Conservation (phyloP, 768 basidiomycete genomes). For the Boletus insuetus region DNA sequence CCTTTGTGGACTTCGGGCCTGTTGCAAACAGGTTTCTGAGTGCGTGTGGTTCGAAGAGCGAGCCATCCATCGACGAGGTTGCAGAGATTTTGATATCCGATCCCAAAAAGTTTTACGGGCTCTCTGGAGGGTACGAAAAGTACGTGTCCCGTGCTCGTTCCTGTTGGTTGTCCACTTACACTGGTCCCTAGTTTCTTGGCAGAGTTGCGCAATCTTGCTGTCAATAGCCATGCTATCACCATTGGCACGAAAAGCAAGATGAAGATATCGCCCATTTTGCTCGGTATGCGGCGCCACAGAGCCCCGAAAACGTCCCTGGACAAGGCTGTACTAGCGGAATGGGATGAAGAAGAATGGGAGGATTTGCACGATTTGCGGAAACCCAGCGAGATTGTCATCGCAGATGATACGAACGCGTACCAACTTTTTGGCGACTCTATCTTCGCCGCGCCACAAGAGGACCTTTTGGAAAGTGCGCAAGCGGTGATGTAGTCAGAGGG, state of each 20-base stretch:
- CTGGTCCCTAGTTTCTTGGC: constrained; percentile 61
- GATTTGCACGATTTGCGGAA: constrained; percentile 66
- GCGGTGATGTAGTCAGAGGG: not conserved
- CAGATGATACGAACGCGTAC: constrained; percentile 81
- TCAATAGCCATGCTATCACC: constrained; percentile 59
- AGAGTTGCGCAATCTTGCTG: constrained; percentile 84
- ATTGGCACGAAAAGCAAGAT: constrained; percentile 53
- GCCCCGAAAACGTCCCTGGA: constrained; percentile 19
- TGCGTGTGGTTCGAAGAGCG: constrained; percentile 83
- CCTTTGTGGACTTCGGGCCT: constrained; percentile 85
- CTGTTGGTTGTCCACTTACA: not conserved
- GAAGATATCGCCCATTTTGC: constrained; percentile 67
- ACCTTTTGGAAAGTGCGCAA: constrained; percentile 73
- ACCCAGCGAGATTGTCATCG: constrained; percentile 72
- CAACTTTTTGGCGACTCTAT: constrained; percentile 76
- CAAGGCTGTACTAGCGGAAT: constrained; percentile 23
- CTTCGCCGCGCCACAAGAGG: constrained; percentile 84
- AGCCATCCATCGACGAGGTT: constrained; percentile 84
- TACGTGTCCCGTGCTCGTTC: constrained; percentile 33
- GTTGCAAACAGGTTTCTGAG: constrained; percentile 81
- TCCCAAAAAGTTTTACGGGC: constrained; percentile 66
- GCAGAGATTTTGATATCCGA: constrained; percentile 65
- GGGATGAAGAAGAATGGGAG: constrained; percentile 76
- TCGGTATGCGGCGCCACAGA: constrained; percentile 66
- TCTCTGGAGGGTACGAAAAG: constrained; percentile 69